These are phyloP conservation scores for Beauveria caledonica DNA, from an alignment of 2,329 filamentous ascomycete species.

Conservation along the genomic window DNA sequence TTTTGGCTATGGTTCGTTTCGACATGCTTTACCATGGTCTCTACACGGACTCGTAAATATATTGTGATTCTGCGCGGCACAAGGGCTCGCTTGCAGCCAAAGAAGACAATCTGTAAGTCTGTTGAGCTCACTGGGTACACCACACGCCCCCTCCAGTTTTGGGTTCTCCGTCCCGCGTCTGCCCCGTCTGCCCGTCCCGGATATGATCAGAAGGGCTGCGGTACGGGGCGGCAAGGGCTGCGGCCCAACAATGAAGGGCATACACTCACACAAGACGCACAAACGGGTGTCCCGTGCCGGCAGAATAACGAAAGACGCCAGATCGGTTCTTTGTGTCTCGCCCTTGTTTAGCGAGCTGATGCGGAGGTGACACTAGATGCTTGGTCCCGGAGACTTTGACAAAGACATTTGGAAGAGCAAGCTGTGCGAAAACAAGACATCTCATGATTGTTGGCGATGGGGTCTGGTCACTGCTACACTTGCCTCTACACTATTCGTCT, in stretches of 20 bases:
- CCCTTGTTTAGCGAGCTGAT: not conserved
- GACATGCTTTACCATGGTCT: not conserved
- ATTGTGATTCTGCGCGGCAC: not conserved
- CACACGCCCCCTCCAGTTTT: not conserved
- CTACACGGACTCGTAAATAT: too few relatives aligned
- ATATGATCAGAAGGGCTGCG: not conserved
- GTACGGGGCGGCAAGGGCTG: not conserved
- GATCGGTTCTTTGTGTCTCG: not conserved
- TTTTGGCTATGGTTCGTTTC: not conserved
- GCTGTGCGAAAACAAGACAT: too few relatives aligned
- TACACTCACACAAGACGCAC: too few relatives aligned
- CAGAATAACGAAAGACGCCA: not conserved
- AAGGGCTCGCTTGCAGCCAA: not conserved
- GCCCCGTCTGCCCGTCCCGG: not conserved
- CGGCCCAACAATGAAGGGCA: too few relatives aligned
- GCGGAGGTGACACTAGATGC: not conserved
- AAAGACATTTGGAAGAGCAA: too few relatives aligned
- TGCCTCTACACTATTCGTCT: not conserved
- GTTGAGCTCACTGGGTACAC: not conserved
- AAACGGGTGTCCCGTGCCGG: not conserved
- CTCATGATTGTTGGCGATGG: too few relatives aligned
- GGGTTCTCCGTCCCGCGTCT: not conserved
- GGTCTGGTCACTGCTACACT: not conserved
- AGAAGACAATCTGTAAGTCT: not conserved
- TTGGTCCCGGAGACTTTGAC: not conserved